Evolutionary conservation across 1,284 basidiomycete species (phyloP).

Genomic region (Heterobasidion occidentale): DNA sequence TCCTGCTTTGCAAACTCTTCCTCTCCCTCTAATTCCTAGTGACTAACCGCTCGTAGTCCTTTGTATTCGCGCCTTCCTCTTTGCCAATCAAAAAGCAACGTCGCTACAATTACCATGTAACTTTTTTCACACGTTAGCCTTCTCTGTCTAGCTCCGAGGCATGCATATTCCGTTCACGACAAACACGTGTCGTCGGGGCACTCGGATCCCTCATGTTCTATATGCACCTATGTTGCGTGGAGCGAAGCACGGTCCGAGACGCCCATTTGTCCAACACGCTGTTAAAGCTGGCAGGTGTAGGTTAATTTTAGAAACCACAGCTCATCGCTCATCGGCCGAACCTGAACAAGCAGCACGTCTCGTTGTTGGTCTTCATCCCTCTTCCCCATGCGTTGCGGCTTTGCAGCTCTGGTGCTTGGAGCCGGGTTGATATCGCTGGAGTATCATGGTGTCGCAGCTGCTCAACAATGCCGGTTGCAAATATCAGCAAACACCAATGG

Average conservation of each 20-base stretch:
- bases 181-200: background rate
- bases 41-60: too few species aligned
- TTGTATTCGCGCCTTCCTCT: too few species aligned
- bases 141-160: too few species aligned
- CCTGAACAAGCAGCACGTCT: background rate
- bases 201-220: background rate
- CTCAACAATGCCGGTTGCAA: constrained; percentile 10
- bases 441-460: constrained; percentile 1
- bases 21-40: too few species aligned
- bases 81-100: too few species aligned
- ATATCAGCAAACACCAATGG: background rate
- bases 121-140: too few species aligned
- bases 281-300: background rate
- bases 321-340: background rate
- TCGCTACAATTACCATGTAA: too few species aligned
- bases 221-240: background rate
- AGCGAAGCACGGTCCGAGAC: background rate
- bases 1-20: too few species aligned
- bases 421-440: background rate
- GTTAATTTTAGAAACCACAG: background rate
- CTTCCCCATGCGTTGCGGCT: background rate
- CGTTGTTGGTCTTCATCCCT: background rate
- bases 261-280: background rate
- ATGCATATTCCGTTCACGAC: too few species aligned
- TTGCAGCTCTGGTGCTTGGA: background rate